These are phyloP conservation scores for Alternaria panax DNA, from an alignment of 2,329 filamentous ascomycete genomes.

Conservation along the genomic window DNA sequence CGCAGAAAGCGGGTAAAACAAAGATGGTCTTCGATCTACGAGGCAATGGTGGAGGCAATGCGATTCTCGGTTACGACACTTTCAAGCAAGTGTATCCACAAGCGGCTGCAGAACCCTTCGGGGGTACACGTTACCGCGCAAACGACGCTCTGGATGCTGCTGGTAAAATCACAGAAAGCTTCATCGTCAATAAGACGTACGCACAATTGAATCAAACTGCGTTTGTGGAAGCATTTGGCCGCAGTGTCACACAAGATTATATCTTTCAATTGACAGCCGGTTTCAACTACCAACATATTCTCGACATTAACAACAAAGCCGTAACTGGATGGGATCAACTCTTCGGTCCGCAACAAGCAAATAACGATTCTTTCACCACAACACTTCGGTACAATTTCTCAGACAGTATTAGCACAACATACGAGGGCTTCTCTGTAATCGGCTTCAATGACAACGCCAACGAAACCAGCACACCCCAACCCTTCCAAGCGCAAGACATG, in stretches of 20 bases:
- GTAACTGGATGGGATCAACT: constrained; percentile 47
- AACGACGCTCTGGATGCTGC: constrained; percentile 50
- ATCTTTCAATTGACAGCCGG: constrained; percentile 34
- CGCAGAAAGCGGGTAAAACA: constrained; percentile 59
- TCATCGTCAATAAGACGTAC: constrained; percentile 39
- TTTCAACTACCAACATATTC: constrained; percentile 46
- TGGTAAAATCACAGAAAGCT: constrained; percentile 43
- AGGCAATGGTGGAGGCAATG: constrained; percentile 65
- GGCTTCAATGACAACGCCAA: constrained; percentile 42
- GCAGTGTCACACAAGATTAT: constrained; percentile 26
- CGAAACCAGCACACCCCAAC: constrained; percentile 41
- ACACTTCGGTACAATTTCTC: constrained; percentile 49
- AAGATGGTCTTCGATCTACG: constrained; percentile 71
- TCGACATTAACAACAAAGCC: constrained; percentile 39
- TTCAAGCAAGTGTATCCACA: constrained; percentile 65
- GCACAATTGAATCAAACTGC: constrained; percentile 39
- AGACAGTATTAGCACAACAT: constrained; percentile 39
- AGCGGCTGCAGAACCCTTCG: constrained; percentile 51
- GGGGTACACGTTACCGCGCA: constrained; percentile 57
- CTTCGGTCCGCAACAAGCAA: constrained; percentile 45
- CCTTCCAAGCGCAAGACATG: constrained; percentile 51
- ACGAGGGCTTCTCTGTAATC: constrained; percentile 40
- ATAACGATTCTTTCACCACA: constrained; percentile 47
- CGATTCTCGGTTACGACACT: constrained; percentile 51
- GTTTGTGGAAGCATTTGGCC: constrained; percentile 37